A percentile compares a stretch with the other conserved stretches of the same genome.
These are phyloP conservation scores for Seiridium cupressi DNA, from an alignment of 2,329 filamentous ascomycete species.

Conservation along the genomic window DNA sequence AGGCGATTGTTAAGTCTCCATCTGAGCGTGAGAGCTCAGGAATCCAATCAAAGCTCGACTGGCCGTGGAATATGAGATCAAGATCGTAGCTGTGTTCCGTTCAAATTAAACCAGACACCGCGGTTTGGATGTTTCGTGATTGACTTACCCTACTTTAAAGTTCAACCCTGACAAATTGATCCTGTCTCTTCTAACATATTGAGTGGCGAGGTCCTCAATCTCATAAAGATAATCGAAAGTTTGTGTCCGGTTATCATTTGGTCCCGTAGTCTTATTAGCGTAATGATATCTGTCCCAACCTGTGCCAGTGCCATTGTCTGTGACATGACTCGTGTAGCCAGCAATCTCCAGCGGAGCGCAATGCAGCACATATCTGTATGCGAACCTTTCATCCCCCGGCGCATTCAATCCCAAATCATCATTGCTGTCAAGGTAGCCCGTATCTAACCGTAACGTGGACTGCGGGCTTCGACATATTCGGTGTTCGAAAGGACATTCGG, in stretches of 20 bases:
- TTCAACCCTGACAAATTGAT: no score
- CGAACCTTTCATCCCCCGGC: neutral
- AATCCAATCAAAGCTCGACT: neutral
- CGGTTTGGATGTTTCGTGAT: neutral
- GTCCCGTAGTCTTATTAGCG: neutral
- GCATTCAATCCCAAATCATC: conserved; percentile 6
- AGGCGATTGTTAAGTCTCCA: neutral
- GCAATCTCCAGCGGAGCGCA: conserved; percentile 3
- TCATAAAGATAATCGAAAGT: neutral
- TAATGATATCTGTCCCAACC: neutral
- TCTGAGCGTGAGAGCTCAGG: neutral
- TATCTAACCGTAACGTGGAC: neutral
- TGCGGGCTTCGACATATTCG: neutral
- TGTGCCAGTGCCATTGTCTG: neutral
- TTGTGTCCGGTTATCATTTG: neutral
- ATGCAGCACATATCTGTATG: neutral
- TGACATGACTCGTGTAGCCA: neutral
- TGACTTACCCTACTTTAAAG: no score
- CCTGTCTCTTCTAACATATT: no score
- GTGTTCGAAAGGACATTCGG: neutral
- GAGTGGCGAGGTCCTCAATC: no score
- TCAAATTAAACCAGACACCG: neutral
- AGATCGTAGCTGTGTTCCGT: no score
- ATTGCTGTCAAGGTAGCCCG: conserved; percentile 3
- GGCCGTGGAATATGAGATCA: neutral